Evolutionary conservation across 192 early-diverging fungal species (phyloP).

Genomic region (Radiomyces spectabilis): DNA sequence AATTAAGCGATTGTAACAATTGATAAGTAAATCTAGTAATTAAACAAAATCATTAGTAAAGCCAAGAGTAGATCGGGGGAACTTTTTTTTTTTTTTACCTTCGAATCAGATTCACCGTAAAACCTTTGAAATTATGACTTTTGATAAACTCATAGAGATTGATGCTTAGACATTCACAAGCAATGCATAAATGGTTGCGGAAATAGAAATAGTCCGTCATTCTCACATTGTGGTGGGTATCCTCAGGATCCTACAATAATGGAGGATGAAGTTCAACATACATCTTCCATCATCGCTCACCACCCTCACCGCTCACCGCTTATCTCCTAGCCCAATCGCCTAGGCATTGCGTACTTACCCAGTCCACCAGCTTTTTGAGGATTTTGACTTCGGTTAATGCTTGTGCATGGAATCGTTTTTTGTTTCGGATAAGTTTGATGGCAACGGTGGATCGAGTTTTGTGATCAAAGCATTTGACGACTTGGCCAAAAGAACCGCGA

Average conservation of each 20-base stretch:
- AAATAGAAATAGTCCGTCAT: conserved; percentile 93
- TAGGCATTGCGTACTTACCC: too few relatives aligned
- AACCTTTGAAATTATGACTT: conserved; percentile 85
- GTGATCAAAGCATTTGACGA: conserved; percentile 91
- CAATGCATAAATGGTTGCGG: conserved; percentile 93
- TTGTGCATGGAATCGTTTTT: conserved; percentile 93
- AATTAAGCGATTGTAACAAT: conserved; percentile 72
- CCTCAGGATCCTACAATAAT: conserved; percentile 65
- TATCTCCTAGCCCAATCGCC: too few relatives aligned
- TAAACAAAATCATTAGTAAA: conserved; percentile 18
- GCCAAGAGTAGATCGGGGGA: not conserved
- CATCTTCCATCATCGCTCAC: too few relatives aligned
- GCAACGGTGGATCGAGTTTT: conserved; percentile 81
- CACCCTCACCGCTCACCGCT: too few relatives aligned
- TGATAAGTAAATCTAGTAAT: conserved; percentile 66
- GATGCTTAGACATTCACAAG: conserved; percentile 86
- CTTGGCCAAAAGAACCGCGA: conserved; percentile 94
- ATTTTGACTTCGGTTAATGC: conserved; percentile 93
- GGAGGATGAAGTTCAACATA: too few relatives aligned
- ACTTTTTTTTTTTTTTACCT: conserved; percentile 26
- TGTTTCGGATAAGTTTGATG: conserved; percentile 93
- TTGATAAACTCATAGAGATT: conserved; percentile 99
- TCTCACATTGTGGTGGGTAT: conserved; percentile 72
- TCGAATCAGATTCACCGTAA: conserved; percentile 67
- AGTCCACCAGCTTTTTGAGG: conserved; percentile 72